These are phyloP conservation scores for Melaleuca alternifolia DNA, from an alignment of 345 rosid species.

Conservation along the genomic window DNA sequence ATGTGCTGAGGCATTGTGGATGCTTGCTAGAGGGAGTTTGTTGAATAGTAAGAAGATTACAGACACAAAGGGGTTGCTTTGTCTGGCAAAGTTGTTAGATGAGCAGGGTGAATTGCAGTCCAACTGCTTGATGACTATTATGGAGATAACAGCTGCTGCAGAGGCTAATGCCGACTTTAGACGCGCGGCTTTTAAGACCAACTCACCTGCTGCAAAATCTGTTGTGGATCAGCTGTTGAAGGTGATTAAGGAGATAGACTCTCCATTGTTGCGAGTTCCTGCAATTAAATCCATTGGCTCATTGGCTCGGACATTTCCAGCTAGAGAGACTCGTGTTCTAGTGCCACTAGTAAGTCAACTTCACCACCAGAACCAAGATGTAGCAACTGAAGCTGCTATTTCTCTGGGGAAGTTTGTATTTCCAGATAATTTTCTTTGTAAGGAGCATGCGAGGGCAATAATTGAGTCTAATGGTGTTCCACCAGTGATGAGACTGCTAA, in stretches of 20 bases:
- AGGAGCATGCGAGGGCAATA: conserved; percentile 1
- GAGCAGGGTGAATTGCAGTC: conserved; percentile 4
- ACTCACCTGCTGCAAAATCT: conserved; percentile 7
- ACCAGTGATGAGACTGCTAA: conserved; percentile 1
- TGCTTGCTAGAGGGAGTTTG: conserved; percentile 1
- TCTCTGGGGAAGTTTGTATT: conserved; percentile 8
- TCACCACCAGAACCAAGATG: not conserved
- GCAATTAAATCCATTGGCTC: conserved; percentile 6
- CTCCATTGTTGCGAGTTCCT: not conserved
- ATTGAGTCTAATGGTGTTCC: conserved; percentile 2
- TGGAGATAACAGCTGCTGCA: conserved; percentile 11
- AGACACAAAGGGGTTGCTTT: conserved; percentile 10
- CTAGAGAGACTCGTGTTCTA: conserved; percentile 6
- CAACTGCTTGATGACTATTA: conserved; percentile 7
- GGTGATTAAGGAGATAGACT: not conserved
- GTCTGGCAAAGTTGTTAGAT: conserved; percentile 9
- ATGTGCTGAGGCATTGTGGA: conserved; percentile 8
- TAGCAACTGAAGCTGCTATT: conserved; percentile 2
- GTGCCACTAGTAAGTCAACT: conserved; percentile 8
- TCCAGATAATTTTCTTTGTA: conserved; percentile 3
- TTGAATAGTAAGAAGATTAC: conserved; percentile 8
- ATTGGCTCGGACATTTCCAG: conserved; percentile 11
- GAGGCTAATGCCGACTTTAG: conserved; percentile 7
- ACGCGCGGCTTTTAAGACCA: conserved; percentile 10
- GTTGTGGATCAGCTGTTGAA: conserved; percentile 11